Percentiles rank a stretch among this genome's conserved stretches.
Evolutionary conservation across 129 eudicot genomes (phyloP).

Genomic region (Heracleum sosnowskyi): DNA sequence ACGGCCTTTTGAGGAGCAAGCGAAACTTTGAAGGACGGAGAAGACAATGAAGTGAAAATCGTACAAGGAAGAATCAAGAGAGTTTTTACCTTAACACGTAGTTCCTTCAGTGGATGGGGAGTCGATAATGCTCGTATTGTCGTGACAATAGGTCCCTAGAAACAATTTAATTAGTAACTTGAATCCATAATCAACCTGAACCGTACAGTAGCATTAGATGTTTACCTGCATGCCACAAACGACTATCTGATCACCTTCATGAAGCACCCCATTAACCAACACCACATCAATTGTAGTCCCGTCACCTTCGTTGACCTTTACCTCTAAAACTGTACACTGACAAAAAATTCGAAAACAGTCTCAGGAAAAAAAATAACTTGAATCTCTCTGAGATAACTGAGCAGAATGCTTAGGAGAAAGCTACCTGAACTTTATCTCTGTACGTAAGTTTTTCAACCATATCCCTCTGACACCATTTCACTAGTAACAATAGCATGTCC

Average conservation of each 20-base stretch:
- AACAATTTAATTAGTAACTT: neutral
- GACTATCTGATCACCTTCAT: conserved; percentile 94
- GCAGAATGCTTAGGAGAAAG: neutral
- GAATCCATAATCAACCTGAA: conserved; percentile 9
- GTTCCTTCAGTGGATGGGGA: conserved; percentile 98
- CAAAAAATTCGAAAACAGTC: conserved; percentile 10
- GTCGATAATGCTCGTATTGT: conserved; percentile 72
- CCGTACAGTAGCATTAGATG: neutral
- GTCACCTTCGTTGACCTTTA: conserved; percentile 91
- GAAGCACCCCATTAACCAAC: conserved; percentile 89
- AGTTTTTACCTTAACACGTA: conserved; percentile 69
- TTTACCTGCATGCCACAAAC: conserved; percentile 95
- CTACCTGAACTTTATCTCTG: conserved; percentile 66
- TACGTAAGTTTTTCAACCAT: conserved; percentile 79
- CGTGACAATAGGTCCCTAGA: conserved; percentile 79
- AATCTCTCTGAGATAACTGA: neutral
- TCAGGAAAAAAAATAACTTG: conserved; percentile 4
- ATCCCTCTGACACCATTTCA: conserved; percentile 88
- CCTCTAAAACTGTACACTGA: conserved; percentile 97
- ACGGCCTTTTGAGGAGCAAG: neutral
- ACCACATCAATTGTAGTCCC: conserved; percentile 95
- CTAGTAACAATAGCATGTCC: conserved; percentile 60
- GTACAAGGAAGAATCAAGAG: neutral
- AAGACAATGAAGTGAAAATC: neutral
- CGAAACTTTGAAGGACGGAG: neutral